Evolutionary conservation across 75 land plant genomes (phyloP).

Genomic region (Isoetes taiwanensis): DNA sequence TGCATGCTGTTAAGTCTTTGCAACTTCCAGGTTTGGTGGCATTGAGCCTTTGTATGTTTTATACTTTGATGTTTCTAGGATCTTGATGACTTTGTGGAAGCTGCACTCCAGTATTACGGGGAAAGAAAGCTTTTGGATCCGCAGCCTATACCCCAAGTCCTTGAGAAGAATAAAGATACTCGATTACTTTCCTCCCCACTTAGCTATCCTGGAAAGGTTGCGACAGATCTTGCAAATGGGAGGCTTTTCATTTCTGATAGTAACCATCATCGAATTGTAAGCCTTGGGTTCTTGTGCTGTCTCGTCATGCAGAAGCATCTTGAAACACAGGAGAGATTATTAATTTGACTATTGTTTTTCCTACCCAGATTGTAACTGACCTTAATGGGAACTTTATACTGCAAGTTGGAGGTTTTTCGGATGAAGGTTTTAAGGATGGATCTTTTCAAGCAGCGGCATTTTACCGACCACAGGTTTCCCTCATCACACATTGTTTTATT

Average conservation of each 20-base stretch:
- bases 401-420: slow-evolving; percentile 77
- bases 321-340: no score
- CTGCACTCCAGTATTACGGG: slow-evolving; percentile 81
- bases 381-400: slow-evolving; percentile 62
- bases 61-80: slow-evolving; percentile 51
- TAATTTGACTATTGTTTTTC: not conserved
- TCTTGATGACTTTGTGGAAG: slow-evolving; percentile 75
- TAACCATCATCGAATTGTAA: slow-evolving; percentile 88
- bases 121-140: slow-evolving; percentile 48
- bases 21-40: no score
- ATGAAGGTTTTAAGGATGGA: slow-evolving; percentile 75
- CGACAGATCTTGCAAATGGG: slow-evolving; percentile 60
- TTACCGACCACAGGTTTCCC: slow-evolving; percentile 94
- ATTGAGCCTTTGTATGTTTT: not conserved
- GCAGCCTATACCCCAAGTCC: slow-evolving; percentile 38
- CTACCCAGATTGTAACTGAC: slow-evolving; percentile 69
- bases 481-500: no score
- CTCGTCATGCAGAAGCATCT: no score
- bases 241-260: slow-evolving; percentile 94
- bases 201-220: slow-evolving; percentile 91
- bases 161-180: slow-evolving; percentile 72
- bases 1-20: no score
- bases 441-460: slow-evolving; percentile 72
- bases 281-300: slow-evolving; percentile 16
- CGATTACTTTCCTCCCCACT: slow-evolving; percentile 66